Evolutionary conservation across 345 rosid species (phyloP).

Genomic region (Lepidium aucheri): DNA sequence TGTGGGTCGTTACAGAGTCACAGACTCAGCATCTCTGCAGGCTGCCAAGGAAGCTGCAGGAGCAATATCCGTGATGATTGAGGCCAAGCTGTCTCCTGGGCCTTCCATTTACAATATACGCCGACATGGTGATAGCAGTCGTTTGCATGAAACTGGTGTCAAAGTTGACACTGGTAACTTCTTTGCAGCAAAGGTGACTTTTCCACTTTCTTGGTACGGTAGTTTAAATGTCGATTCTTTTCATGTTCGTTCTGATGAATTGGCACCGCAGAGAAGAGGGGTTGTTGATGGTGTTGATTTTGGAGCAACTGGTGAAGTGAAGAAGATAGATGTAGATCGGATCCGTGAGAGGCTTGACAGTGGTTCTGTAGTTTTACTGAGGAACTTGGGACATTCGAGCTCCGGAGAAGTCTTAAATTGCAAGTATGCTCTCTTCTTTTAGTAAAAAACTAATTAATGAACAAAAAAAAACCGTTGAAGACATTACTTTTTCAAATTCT

Average conservation of each 20-base stretch:
- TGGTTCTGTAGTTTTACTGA: slow-evolving; percentile 72
- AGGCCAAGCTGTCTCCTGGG: slow-evolving; percentile 93
- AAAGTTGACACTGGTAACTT: slow-evolving; percentile 96
- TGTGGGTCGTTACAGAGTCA: slow-evolving; percentile 71
- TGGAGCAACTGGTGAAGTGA: slow-evolving; percentile 96
- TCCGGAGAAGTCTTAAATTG: slow-evolving; percentile 96
- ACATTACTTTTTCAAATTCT: not conserved
- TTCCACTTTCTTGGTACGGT: not conserved
- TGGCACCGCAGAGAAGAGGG: slow-evolving; percentile 69
- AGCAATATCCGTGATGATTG: slow-evolving; percentile 71
- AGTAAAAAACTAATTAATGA: not conserved
- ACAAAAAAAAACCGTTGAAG: not conserved
- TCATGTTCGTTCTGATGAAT: slow-evolving; percentile 1
- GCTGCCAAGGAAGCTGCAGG: slow-evolving; percentile 95
- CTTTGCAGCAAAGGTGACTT: slow-evolving; percentile 84
- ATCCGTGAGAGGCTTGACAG: slow-evolving; percentile 83
- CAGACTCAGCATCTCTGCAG: slow-evolving; percentile 66
- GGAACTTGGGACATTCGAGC: slow-evolving; percentile 92
- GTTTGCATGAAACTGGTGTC: slow-evolving; percentile 85
- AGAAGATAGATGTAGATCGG: slow-evolving; percentile 77
- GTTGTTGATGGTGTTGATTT: slow-evolving; percentile 88
- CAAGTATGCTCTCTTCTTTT: slow-evolving; percentile 56
- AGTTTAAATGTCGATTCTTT: not conserved
- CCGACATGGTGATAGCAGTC: slow-evolving; percentile 87
- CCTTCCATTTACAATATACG: slow-evolving; percentile 78